Evolutionary conservation across 2,329 filamentous ascomycete genomes (phyloP).

Genomic region (Monosporascus sp.): DNA sequence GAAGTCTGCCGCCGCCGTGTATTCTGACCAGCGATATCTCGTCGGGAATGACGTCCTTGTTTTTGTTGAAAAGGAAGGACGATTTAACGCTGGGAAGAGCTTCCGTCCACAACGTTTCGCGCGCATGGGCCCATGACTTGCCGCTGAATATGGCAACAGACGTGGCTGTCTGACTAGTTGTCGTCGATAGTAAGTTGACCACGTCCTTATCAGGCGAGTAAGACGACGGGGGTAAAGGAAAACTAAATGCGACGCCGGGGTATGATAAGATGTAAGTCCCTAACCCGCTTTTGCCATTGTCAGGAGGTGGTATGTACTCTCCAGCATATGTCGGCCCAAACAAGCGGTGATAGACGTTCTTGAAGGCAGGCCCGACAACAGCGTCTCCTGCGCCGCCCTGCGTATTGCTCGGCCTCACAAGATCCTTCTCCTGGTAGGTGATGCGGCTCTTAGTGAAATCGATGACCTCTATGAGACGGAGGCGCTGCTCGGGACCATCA

Average conservation of each 20-base stretch:
- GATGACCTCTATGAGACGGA: slow-evolving; percentile 84
- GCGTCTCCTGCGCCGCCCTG: slow-evolving; percentile 18
- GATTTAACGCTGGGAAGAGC: slow-evolving; percentile 69
- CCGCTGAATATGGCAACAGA: slow-evolving; percentile 91
- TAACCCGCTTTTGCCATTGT: slow-evolving; percentile 38
- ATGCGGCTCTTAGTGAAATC: slow-evolving; percentile 85
- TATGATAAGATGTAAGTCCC: slow-evolving; percentile 91
- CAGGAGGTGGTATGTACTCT: slow-evolving; percentile 71
- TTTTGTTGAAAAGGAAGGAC: slow-evolving; percentile 62
- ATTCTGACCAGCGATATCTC: slow-evolving; percentile 80
- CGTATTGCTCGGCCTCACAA: slow-evolving; percentile 59
- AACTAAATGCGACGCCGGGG: slow-evolving; percentile 89
- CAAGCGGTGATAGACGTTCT: slow-evolving; percentile 88
- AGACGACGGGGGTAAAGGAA: slow-evolving; percentile 67
- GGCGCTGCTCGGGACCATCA: slow-evolving; percentile 85
- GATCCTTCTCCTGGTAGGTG: slow-evolving; percentile 61
- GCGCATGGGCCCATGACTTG: slow-evolving; percentile 82
- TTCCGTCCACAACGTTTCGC: slow-evolving; percentile 71
- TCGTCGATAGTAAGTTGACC: slow-evolving; percentile 77
- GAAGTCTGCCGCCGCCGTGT: slow-evolving; percentile 71
- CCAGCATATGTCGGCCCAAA: slow-evolving; percentile 91
- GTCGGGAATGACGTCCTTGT: slow-evolving; percentile 76
- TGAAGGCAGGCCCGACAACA: slow-evolving; percentile 67
- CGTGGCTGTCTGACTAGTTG: slow-evolving; percentile 68
- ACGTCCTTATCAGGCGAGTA: slow-evolving; percentile 78